Conservation (phyloP, 257 asterid genomes). For the Solanum peruvianum region DNA sequence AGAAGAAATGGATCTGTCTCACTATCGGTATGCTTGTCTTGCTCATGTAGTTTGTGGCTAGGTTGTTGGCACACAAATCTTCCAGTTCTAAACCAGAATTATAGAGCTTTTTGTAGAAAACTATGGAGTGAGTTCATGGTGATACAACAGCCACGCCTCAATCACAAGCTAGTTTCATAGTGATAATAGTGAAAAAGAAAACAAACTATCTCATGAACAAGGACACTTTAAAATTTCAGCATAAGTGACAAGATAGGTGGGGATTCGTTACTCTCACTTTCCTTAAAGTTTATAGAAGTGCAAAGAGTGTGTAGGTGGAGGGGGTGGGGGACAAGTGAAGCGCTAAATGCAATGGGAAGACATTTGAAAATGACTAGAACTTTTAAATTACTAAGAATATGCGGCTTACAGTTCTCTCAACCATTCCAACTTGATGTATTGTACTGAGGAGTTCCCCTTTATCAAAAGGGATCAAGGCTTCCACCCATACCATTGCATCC, state of each 20-base stretch:
- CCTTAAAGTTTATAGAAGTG: not conserved
- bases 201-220: not conserved
- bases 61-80: not conserved
- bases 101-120: not conserved
- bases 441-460: constrained; percentile 89
- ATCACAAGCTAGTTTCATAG: not conserved
- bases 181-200: not conserved
- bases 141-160: not conserved
- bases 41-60: not conserved
- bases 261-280: not conserved
- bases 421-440: constrained; percentile 89
- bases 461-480: constrained; percentile 91
- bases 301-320: not conserved
- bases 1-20: not conserved
- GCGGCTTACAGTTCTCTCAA: constrained; percentile 62
- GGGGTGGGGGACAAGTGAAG: not conserved
- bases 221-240: not conserved
- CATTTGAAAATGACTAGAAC: not conserved
- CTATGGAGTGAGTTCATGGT: not conserved
- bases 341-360: not conserved
- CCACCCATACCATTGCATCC: constrained; percentile 98
- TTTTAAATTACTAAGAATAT: not conserved
- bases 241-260: not conserved
- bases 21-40: not conserved
- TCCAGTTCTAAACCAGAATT: not conserved